Evolutionary conservation across 1,139 yeast genomes (phyloP), one percentile per base, ranked within the genome.

Genomic region (Saccharomyces uvarum): DNA sequence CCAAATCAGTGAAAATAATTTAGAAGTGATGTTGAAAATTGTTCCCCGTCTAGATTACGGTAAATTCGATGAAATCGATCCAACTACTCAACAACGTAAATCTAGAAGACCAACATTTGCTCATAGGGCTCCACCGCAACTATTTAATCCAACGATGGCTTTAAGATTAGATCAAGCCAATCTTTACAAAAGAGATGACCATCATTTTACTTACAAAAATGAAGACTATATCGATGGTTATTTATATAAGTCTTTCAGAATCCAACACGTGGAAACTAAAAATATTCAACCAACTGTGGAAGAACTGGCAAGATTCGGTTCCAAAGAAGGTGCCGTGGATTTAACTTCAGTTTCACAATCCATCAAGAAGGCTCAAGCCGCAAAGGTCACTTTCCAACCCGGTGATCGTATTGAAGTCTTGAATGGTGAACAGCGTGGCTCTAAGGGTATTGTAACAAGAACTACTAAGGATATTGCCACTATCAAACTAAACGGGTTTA

Each of bases 31-130:
- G 66, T 82, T 96, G 65, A 89, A 89, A 67, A 77, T 95, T 59
- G 95, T 93, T 26, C 99, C 99, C 42, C 82, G 99, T 65, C 75
- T 93, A 57, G 98, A 93, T 70, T 93, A 93, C 70, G 96, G 96
- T 59, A 82, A 82, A 66, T 74, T 77, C 53, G 82, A 80, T 56
- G 81, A 78, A 48, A 79, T 83, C 47, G 87, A 84, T 68, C 77
- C 73, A 55, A 80, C 68, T 8, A 66, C 72, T 6, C 71, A 71
- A 47, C 81, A 79, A 64, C 71, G 81, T 56, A 79, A 82, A 67
- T 71, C 80, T 53, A 69, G 74, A 48, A 71, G 79, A 53, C 71
- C 73, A n/a, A 70, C 78, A 67, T 67, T 69, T 50, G 82, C 86
- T 59, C 73, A 83, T 57, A 79, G 90, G 65, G 96, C 98, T 2